phyloP scores from a whole-genome alignment of 1,139 yeast genomes.

The Yamadazyma sp. region DNA sequence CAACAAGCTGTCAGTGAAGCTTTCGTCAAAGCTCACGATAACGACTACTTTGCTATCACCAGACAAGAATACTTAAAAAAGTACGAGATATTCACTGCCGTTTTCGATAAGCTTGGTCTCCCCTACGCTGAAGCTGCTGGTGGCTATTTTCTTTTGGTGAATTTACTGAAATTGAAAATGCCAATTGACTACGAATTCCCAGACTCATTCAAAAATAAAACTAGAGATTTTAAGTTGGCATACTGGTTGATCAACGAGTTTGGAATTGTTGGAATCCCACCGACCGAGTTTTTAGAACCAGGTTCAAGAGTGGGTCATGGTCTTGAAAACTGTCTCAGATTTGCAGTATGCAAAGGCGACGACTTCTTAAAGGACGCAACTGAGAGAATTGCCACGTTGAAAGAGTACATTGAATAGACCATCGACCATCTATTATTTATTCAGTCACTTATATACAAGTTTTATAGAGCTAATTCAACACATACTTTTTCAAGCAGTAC shows the following conservation, averaged over 20 bases:
- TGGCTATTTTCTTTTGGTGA: conserved; percentile 87
- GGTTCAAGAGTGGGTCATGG: conserved; percentile 62
- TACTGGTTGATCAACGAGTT: conserved; percentile 90
- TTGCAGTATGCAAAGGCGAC: conserved; percentile 96
- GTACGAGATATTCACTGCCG: conserved; percentile 66
- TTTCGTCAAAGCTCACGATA: conserved; percentile 56
- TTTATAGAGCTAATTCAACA: conserved; percentile 3
- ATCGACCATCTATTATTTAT: conserved; percentile 19
- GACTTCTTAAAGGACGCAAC: conserved; percentile 78
- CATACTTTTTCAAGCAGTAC: conserved; percentile 54
- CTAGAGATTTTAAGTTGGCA: conserved; percentile 83
- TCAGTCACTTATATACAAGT: background rate
- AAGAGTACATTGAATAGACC: conserved; percentile 45
- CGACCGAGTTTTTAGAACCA: conserved; percentile 79
- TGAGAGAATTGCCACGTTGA: conserved; percentile 64
- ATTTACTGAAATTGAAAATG: conserved; percentile 75
- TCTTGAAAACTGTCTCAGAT: conserved; percentile 83
- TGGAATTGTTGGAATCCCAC: conserved; percentile 96
- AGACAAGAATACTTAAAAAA: conserved; percentile 67
- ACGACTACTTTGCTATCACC: conserved; percentile 68
- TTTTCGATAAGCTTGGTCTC: conserved; percentile 81
- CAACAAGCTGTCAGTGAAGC: conserved; percentile 91
- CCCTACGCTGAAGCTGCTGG: conserved; percentile 93
- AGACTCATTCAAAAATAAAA: conserved; percentile 59
- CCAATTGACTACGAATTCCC: conserved; percentile 77